Conservation (phyloP, 805 yeast genomes). For the Barnettozyma botsteinii region DNA sequence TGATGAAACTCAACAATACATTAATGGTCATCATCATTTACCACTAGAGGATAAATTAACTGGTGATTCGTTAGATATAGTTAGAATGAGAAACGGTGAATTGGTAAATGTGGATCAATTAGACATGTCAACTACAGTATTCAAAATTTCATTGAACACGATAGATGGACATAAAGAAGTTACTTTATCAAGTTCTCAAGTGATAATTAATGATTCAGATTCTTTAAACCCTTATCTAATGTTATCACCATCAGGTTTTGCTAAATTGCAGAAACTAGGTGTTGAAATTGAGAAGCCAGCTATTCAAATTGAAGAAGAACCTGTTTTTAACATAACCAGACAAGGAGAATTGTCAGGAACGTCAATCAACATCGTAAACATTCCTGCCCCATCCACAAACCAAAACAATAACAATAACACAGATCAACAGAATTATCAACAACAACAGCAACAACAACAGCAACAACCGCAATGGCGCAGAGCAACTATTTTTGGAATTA, state of each 20-base stretch:
- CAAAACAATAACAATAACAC: not conserved
- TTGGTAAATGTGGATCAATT: constrained; percentile 19
- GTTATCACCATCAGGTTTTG: constrained; percentile 25
- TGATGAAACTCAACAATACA: not conserved
- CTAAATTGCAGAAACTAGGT: constrained; percentile 17
- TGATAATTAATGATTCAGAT: constrained; percentile 21
- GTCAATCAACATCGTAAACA: too few relatives aligned
- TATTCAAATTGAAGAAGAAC: constrained; percentile 3
- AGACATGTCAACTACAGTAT: constrained; percentile 7
- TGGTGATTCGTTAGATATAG: constrained; percentile 18
- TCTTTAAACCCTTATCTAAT: constrained; percentile 23
- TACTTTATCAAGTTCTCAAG: constrained; percentile 22
- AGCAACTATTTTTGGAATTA: too few relatives aligned
- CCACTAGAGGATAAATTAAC: constrained; percentile 18
- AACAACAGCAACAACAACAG: not conserved
- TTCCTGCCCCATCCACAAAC: too few relatives aligned
- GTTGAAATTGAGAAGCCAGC: constrained; percentile 18
- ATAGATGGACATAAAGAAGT: constrained; percentile 13
- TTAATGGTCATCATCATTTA: constrained; percentile 1
- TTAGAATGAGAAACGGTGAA: constrained; percentile 21
- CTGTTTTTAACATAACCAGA: not conserved
- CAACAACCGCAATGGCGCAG: not conserved
- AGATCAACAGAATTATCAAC: not conserved
- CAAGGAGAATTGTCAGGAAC: too few relatives aligned
- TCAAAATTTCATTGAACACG: constrained; percentile 14